These are phyloP conservation scores for Kodamaea arcana DNA, from an alignment of 1,139 yeast species.

Conservation along the genomic window DNA sequence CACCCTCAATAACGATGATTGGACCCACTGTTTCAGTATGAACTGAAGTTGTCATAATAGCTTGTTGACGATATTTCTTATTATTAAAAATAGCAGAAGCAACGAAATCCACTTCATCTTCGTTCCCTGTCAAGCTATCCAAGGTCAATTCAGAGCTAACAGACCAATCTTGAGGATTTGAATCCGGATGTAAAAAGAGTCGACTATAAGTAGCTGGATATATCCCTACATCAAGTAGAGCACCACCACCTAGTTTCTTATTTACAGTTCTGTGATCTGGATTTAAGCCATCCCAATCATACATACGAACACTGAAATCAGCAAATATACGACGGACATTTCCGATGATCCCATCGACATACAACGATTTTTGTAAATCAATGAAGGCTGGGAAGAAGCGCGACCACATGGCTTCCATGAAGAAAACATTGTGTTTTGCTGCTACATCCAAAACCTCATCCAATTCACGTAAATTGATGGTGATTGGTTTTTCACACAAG, in stretches of 20 bases:
- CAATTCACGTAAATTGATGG: slow-evolving; percentile 49
- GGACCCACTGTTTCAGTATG: slow-evolving; percentile 14
- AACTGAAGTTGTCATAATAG: slow-evolving; percentile 16
- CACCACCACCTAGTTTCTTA: slow-evolving; percentile 55
- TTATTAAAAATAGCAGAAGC: slow-evolving; percentile 16
- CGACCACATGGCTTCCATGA: slow-evolving; percentile 69
- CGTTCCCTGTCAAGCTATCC: slow-evolving; percentile 14
- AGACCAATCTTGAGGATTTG: slow-evolving; percentile 13
- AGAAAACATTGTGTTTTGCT: slow-evolving; percentile 38
- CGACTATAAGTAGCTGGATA: slow-evolving; percentile 51
- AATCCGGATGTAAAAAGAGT: slow-evolving; percentile 32
- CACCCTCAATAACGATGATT: slow-evolving; percentile 17
- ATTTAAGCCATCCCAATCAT: slow-evolving; percentile 15
- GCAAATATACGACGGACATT: slow-evolving; percentile 38
- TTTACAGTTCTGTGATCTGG: slow-evolving; percentile 28
- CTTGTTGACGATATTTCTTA: slow-evolving; percentile 18
- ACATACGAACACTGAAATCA: slow-evolving; percentile 37
- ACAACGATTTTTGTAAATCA: slow-evolving; percentile 36
- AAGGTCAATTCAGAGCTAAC: slow-evolving; percentile 17
- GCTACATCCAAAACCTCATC: slow-evolving; percentile 44
- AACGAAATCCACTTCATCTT: slow-evolving; percentile 16
- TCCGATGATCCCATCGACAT: slow-evolving; percentile 45
- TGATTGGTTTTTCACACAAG: slow-evolving; percentile 59
- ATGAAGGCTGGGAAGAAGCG: slow-evolving; percentile 52
- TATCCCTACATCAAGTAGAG: slow-evolving; percentile 56